A percentile compares a stretch with the other conserved stretches of the same genome.
Evolutionary conservation across 2,329 filamentous ascomycete genomes (phyloP).

Genomic region (Claviceps purpurea): DNA sequence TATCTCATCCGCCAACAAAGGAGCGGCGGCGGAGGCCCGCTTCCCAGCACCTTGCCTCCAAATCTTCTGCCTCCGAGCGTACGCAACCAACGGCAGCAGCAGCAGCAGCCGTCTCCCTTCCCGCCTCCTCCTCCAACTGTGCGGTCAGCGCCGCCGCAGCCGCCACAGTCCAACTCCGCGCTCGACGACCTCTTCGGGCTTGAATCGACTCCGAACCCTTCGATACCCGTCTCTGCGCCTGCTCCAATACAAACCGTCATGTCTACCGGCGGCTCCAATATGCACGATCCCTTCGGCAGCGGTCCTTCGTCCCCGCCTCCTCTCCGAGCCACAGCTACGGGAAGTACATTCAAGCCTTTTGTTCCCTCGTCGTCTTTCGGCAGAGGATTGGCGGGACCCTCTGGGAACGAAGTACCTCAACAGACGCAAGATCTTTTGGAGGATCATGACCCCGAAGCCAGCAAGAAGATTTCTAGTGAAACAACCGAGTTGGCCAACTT

Average conservation of each 20-base stretch:
- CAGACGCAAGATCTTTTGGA: slow-evolving; percentile 73
- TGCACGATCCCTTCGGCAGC: slow-evolving; percentile 48
- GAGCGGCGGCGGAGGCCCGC: slow-evolving; percentile 44
- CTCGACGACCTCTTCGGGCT: slow-evolving; percentile 90
- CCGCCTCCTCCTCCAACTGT: slow-evolving; percentile 27
- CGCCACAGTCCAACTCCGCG: slow-evolving; percentile 57
- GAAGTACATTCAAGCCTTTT: slow-evolving; percentile 71
- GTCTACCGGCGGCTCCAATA: slow-evolving; percentile 61
- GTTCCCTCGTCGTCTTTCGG: slow-evolving; percentile 87
- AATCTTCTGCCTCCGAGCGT: slow-evolving; percentile 79
- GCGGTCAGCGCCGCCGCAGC: slow-evolving; percentile 31
- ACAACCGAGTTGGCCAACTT: slow-evolving; percentile 89
- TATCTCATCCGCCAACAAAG: slow-evolving; percentile 87
- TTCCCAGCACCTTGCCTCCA: slow-evolving; percentile 66
- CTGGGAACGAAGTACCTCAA: slow-evolving; percentile 48
- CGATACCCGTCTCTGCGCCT: slow-evolving; percentile 23
- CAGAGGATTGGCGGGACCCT: slow-evolving; percentile 62
- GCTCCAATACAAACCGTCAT: slow-evolving; percentile 47
- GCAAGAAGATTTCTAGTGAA: slow-evolving; percentile 76
- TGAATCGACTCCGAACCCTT: slow-evolving; percentile 42
- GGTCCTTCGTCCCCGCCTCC: slow-evolving; percentile 46
- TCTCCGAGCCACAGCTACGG: slow-evolving; percentile 32
- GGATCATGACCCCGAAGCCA: slow-evolving; percentile 77
- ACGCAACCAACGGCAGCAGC: slow-evolving; percentile 38
- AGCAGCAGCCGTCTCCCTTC: slow-evolving; percentile 9